Conservation (phyloP, 805 yeast species). For the Kockiozyma suomiensis region DNA sequence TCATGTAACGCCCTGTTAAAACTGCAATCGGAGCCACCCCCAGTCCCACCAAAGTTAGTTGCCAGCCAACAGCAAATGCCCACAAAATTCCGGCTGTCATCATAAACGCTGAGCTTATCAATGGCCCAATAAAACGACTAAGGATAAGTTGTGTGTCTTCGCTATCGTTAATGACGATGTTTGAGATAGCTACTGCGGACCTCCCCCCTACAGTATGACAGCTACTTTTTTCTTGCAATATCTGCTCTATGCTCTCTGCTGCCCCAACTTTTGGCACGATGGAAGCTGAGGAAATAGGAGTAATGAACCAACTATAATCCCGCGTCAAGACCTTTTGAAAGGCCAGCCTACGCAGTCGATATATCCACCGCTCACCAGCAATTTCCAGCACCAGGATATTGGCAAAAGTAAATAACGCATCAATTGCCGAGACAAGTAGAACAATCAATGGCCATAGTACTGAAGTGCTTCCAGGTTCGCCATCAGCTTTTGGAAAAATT, state of each 20-base stretch:
- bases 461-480: background rate
- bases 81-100: slow-evolving; percentile 67
- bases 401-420: slow-evolving; percentile 59
- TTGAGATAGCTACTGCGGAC: slow-evolving; percentile 43
- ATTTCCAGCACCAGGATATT: slow-evolving; percentile 56
- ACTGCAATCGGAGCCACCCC: slow-evolving; percentile 70
- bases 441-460: slow-evolving; percentile 71
- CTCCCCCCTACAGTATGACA: background rate
- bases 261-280: background rate
- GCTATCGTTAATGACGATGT: slow-evolving; percentile 73
- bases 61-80: slow-evolving; percentile 85
- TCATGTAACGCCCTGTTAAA: slow-evolving; percentile 55
- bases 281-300: background rate
- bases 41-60: slow-evolving; percentile 76
- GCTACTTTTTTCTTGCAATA: background rate
- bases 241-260: background rate
- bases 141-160: slow-evolving; percentile 73
- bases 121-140: slow-evolving; percentile 60
- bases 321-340: slow-evolving; percentile 56
- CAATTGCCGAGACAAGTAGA: slow-evolving; percentile 61
- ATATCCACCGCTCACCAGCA: slow-evolving; percentile 71
- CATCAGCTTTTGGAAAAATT: slow-evolving; percentile 53
- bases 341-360: slow-evolving; percentile 52
- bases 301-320: slow-evolving; percentile 52
- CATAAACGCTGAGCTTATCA: slow-evolving; percentile 57